Base-by-base conservation (phyloP, 2,329 filamentous ascomycete genomes). In the Chrysosphaeria jannelii region DNA sequence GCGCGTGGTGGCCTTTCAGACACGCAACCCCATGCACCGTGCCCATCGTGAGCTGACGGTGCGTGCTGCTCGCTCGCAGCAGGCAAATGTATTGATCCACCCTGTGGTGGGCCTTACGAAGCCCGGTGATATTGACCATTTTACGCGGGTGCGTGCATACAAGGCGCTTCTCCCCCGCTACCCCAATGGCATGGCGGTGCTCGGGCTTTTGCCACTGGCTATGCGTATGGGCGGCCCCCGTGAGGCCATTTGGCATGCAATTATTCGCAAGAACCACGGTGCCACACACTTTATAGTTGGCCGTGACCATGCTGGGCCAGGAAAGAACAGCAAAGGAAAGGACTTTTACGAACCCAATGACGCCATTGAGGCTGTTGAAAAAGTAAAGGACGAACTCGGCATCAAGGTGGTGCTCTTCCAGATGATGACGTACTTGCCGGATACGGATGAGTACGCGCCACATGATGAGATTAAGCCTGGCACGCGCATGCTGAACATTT, bases 351-450 rank as follows among this genome's bases (percentile, higher is more conserved):
- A 85, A 24, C 79, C 85, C 15, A 97, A 97, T 47, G 85, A 97
- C 40, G 85, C 85, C 8, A 85, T 97, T 55, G 59, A 81, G 40
- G 75, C 79, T 13, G 79, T 97, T 28, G 78, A 91, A 58, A 76
- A 90, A 56, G 89, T 91, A 63, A 69, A 67, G 41, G 65, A 76
- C 34, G 85, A 97, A 60, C 72, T 97, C 30, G 85, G 81, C 38
- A 97, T 97, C 41, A 76, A 91, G 53, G 85, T 97, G 40, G 85
- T 97, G 33, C 78, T 85, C 35, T 97, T 97, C 69, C 81, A 93
- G 56, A 78, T 88, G 64, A 90, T 97, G 69, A 93, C 88, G 32
- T 97, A 93, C 52, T 69, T 93, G 28, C 85, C 85, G 35, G 85
- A 93, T 50, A 68, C 64, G 41, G 85, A 97, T 46, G 85, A 93